Conservation (phyloP, 2,329 filamentous ascomycete species). For the Septoria petroselini region DNA sequence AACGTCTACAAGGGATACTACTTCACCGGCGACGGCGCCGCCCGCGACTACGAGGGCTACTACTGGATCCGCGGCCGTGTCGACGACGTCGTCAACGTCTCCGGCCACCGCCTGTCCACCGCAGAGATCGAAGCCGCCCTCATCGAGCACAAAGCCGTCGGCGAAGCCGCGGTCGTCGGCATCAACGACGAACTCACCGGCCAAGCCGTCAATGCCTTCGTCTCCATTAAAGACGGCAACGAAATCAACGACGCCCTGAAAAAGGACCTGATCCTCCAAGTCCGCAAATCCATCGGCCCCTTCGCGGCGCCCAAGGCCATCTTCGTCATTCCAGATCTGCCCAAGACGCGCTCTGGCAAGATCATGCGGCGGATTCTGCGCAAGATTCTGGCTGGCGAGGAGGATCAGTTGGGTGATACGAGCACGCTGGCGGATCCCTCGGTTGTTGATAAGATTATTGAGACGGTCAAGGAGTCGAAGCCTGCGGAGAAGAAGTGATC, state of each 20-base stretch:
- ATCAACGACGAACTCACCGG: conserved; percentile 90
- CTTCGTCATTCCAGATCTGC: conserved; percentile 85
- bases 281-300: conserved; percentile 94
- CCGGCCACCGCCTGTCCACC: conserved; percentile 90
- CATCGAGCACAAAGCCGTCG: conserved; percentile 83
- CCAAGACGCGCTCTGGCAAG: conserved; percentile 97
- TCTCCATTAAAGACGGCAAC: conserved; percentile 81
- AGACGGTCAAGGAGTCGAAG: conserved; percentile 62
- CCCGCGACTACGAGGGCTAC: conserved; percentile 94
- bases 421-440: conserved; percentile 89
- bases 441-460: conserved; percentile 87
- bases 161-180: conserved; percentile 92
- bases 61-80: conserved; percentile 99
- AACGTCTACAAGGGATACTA: conserved; percentile 99
- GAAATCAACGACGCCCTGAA: conserved; percentile 74
- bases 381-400: conserved; percentile 96
- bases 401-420: conserved; percentile 91
- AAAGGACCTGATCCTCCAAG: conserved; percentile 92
- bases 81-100: conserved; percentile 97
- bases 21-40: conserved; percentile 91
- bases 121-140: conserved; percentile 97
- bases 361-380: conserved; percentile 97
- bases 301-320: conserved; percentile 96
- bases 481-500: conserved; percentile 41
- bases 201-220: conserved; percentile 96